phyloP scores from a whole-genome alignment of 1,284 basidiomycete genomes.

The Termitomyces sp. region DNA sequence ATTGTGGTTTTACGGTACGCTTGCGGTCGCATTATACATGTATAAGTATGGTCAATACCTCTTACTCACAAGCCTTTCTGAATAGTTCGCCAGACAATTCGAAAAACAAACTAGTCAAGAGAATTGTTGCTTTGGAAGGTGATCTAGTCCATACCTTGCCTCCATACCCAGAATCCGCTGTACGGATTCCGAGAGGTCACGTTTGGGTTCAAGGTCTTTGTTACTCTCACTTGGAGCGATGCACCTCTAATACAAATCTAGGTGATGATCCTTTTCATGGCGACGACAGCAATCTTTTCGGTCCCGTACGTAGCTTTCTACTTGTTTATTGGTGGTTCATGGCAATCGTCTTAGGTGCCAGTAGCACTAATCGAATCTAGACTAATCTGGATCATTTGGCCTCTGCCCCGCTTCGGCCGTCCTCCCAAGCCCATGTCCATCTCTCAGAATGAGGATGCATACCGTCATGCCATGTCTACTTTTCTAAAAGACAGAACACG shows the following conservation, averaged over 20 bases:
- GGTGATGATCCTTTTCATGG: constrained; percentile 65
- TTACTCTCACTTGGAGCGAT: background rate
- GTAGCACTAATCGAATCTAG: constrained; percentile 59
- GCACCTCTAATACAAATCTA: constrained; percentile 17
- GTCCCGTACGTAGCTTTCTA: constrained; percentile 45
- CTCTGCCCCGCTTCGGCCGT: constrained; percentile 47
- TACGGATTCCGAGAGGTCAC: constrained; percentile 55
- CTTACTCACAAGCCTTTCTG: background rate
- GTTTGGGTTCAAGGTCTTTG: constrained; percentile 68
- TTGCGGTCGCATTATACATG: constrained; percentile 1
- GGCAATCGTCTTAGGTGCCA: constrained; percentile 42
- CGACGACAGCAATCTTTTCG: constrained; percentile 69
- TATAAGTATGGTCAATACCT: background rate
- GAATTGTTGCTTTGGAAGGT: constrained; percentile 61
- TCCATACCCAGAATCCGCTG: constrained; percentile 58
- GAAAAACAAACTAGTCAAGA: constrained; percentile 54
- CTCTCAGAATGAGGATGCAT: constrained; percentile 28
- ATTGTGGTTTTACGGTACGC: constrained; percentile 56
- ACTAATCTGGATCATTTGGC: constrained; percentile 59
- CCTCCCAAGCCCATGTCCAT: constrained; percentile 17
- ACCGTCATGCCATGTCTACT: constrained; percentile 40
- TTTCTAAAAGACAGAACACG: constrained; percentile 42
- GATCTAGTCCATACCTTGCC: constrained; percentile 64
- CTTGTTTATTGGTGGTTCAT: constrained; percentile 12
- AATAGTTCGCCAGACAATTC: constrained; percentile 58